Conservation (phyloP, 2,329 filamentous ascomycete species). For the Ophiostoma triangulosporum region DNA sequence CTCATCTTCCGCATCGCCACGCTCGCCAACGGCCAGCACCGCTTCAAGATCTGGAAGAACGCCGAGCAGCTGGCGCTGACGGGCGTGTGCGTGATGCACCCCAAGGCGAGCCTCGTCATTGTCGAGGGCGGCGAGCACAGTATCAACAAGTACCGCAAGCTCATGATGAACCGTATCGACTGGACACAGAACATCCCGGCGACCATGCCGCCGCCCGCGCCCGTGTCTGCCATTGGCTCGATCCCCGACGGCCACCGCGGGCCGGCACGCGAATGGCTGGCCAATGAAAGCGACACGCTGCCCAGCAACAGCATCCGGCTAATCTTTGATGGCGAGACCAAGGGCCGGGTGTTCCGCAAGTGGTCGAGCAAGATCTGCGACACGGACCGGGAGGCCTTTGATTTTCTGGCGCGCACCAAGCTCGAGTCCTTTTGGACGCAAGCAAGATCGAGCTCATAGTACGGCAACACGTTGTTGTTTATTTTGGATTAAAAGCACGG, state of each 20-base stretch:
- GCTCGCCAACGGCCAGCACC: conserved; percentile 82
- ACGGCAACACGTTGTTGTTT: background rate
- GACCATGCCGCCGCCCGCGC: background rate
- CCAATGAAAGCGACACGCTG: conserved; percentile 70
- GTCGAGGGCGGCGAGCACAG: conserved; percentile 83
- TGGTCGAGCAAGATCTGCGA: conserved; percentile 89
- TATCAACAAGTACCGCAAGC: conserved; percentile 74
- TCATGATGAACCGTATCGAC: conserved; percentile 87
- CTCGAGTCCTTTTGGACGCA: conserved; percentile 93
- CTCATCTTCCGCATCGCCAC: conserved; percentile 82
- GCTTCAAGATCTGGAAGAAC: conserved; percentile 86
- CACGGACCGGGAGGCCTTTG: conserved; percentile 77
- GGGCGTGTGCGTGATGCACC: conserved; percentile 84
- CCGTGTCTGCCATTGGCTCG: background rate
- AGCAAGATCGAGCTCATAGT: conserved; percentile 42
- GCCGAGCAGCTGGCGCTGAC: conserved; percentile 80
- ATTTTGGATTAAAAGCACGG: background rate
- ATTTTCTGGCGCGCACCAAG: conserved; percentile 64
- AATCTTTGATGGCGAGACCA: conserved; percentile 84
- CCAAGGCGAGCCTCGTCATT: conserved; percentile 75
- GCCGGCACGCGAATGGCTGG: conserved; percentile 60
- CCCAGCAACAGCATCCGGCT: conserved; percentile 68
- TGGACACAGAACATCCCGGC: conserved; percentile 83
- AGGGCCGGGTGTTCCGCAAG: conserved; percentile 65
- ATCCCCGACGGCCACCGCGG: conserved; percentile 37